These are phyloP conservation scores for Myrmaecium sp. DNA, from an alignment of 2,329 filamentous ascomycete genomes.

Conservation along the genomic window DNA sequence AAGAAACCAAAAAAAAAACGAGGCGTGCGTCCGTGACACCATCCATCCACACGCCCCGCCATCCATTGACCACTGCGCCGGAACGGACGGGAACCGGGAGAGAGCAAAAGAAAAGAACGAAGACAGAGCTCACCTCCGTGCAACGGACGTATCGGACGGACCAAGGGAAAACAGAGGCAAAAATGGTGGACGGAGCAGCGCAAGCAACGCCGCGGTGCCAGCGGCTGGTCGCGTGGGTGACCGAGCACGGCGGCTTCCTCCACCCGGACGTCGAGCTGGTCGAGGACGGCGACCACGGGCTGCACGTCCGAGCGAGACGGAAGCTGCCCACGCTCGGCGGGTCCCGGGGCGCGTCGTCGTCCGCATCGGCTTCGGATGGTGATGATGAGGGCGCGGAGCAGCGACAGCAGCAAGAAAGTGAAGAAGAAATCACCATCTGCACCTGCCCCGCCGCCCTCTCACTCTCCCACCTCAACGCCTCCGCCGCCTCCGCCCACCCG, in stretches of 20 bases:
- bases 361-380: constrained; percentile 19
- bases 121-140: no score
- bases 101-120: no score
- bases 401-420: constrained; percentile 11
- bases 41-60: no score
- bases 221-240: constrained; percentile 15
- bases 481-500: constrained; percentile 1
- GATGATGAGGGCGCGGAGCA: constrained; percentile 12
- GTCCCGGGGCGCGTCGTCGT: constrained; percentile 16
- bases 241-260: constrained; percentile 14
- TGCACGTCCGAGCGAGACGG: constrained; percentile 12
- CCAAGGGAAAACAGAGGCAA: no score
- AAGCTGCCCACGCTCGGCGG: constrained; percentile 10
- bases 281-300: constrained; percentile 12
- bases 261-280: constrained; percentile 14
- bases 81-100: no score
- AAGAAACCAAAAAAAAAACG: no score
- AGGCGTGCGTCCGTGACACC: no score
- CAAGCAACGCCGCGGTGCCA: no score
- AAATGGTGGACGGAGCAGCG: no score
- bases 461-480: constrained; percentile 3
- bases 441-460: constrained; percentile 3
- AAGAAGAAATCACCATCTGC: constrained; percentile 8
- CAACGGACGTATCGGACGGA: no score
- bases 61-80: no score